Conservation (phyloP, 192 early-diverging fungal species). For the Podila epigama region DNA sequence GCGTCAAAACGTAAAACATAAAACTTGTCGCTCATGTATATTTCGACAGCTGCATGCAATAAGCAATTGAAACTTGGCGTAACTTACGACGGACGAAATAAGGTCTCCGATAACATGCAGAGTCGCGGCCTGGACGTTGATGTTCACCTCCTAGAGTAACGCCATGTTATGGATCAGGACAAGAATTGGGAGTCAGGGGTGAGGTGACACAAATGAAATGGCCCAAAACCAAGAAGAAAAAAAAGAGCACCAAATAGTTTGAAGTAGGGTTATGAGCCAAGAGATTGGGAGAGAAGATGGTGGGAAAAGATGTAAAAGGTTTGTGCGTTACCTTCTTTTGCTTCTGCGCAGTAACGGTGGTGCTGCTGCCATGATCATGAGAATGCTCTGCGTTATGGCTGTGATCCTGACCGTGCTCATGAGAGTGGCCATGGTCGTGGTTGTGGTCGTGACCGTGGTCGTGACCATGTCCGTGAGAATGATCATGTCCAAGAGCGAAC, state of each 20-base stretch:
- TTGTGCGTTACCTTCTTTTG: slow-evolving; percentile 21
- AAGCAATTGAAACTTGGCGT: background rate
- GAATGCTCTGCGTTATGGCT: slow-evolving; percentile 12
- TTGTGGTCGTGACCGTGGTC: slow-evolving; percentile 55
- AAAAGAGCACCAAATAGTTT: too few species aligned
- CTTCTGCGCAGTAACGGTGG: slow-evolving; percentile 16
- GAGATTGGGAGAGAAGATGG: background rate
- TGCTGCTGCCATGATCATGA: slow-evolving; percentile 20
- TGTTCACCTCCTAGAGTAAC: slow-evolving; percentile 62
- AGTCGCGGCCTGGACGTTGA: slow-evolving; percentile 76
- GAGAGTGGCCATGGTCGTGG: slow-evolving; percentile 53
- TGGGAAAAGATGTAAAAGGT: background rate
- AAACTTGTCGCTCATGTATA: background rate
- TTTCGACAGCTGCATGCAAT: background rate
- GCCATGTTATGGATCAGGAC: too few species aligned
- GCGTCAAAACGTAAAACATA: too few species aligned
- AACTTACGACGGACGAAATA: slow-evolving; percentile 67
- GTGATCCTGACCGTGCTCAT: slow-evolving; percentile 12
- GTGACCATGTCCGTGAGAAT: slow-evolving; percentile 41
- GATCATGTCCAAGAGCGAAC: slow-evolving; percentile 60
- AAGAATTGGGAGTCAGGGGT: too few species aligned
- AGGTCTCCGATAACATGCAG: slow-evolving; percentile 87
- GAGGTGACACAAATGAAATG: background rate
- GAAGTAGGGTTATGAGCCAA: too few species aligned
- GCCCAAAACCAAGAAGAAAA: too few species aligned